Evolutionary conservation across 352 stramenopile genomes (phyloP).

Genomic region (Aphanomyces stellatus): DNA sequence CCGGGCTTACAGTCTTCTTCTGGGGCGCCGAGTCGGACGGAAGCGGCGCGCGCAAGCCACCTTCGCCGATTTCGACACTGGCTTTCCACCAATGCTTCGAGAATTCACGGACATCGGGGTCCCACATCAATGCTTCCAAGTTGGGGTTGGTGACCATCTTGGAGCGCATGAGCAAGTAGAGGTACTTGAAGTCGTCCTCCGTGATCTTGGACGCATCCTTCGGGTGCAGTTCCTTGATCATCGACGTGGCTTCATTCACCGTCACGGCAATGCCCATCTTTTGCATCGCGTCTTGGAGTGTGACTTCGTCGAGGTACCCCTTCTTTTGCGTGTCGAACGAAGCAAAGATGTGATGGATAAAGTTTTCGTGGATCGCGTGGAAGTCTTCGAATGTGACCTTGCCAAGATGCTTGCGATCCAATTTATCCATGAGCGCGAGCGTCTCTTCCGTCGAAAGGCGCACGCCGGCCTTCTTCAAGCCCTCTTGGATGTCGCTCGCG

Average conservation of each 20-base stretch:
- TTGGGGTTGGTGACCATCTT: constrained; percentile 60
- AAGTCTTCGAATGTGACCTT: constrained; percentile 67
- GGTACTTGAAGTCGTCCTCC: constrained; percentile 72
- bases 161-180: constrained; percentile 70
- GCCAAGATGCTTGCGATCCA: constrained; percentile 67
- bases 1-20: constrained; percentile 53
- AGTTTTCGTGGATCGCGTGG: constrained; percentile 58
- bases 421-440: constrained; percentile 43
- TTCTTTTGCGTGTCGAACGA: constrained; percentile 58
- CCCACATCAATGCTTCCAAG: constrained; percentile 74
- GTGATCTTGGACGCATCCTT: constrained; percentile 53
- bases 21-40: constrained; percentile 33
- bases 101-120: constrained; percentile 70
- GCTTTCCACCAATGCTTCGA: constrained; percentile 84
- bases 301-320: constrained; percentile 56
- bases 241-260: constrained; percentile 57
- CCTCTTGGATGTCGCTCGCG: constrained; percentile 65
- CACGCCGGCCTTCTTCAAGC: constrained; percentile 48
- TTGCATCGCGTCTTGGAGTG: constrained; percentile 55
- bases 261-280: constrained; percentile 59
- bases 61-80: constrained; percentile 73
- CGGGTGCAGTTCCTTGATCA: constrained; percentile 70
- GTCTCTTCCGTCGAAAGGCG: constrained; percentile 52
- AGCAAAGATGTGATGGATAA: constrained; percentile 66
- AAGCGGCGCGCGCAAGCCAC: constrained; percentile 52